These are phyloP conservation scores for Kodamaea ohmeri DNA, from an alignment of 1,139 yeast species.

Conservation along the genomic window DNA sequence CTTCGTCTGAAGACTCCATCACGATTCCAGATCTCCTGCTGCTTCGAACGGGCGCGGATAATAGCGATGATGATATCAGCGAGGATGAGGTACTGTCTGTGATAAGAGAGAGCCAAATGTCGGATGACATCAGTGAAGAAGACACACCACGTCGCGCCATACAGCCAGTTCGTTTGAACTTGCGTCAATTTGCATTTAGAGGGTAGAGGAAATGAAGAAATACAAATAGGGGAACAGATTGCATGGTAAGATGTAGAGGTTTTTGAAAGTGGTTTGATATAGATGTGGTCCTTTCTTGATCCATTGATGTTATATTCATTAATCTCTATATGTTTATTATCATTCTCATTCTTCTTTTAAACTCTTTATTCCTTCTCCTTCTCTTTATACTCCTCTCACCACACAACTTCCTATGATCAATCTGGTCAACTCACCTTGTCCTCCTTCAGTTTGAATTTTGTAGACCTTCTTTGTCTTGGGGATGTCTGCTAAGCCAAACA, in stretches of 20 bases:
- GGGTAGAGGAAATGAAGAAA: conserved; percentile 4
- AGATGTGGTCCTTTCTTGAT: background rate
- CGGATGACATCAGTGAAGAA: conserved; percentile 8
- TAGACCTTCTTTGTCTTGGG: conserved; percentile 37
- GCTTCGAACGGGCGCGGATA: background rate
- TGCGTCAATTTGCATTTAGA: conserved; percentile 22
- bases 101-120: background rate
- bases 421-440: conserved; percentile 30
- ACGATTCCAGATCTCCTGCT: conserved; percentile 1
- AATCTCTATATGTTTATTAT: background rate
- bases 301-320: background rate
- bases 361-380: background rate
- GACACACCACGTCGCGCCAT: conserved; percentile 3
- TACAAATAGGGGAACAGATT: background rate
- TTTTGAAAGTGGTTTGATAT: too few relatives aligned
- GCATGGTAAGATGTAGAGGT: background rate
- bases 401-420: conserved; percentile 41
- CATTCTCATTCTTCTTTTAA: background rate
- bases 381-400: conserved; percentile 31
- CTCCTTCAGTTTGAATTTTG: conserved; percentile 31
- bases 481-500: conserved; percentile 25
- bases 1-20: background rate
- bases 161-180: conserved; percentile 9
- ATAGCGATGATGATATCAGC: conserved; percentile 9
- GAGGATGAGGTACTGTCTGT: conserved; percentile 11